Base-by-base conservation (phyloP, 2,329 filamentous ascomycete genomes). In the Lachnellula suecica region DNA sequence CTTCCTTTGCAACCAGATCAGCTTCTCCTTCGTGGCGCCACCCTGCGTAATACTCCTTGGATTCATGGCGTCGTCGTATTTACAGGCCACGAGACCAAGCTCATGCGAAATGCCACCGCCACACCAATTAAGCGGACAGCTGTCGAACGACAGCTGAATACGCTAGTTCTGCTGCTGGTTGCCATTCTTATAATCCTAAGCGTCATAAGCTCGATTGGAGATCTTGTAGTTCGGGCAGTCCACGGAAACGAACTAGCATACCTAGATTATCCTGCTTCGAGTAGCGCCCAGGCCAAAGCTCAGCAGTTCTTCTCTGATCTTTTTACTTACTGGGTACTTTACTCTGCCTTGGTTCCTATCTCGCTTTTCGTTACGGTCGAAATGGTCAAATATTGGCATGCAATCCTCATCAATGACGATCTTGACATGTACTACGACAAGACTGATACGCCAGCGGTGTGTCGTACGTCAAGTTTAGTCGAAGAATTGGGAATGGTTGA, bases 401-500 rank as follows among this genome's bases (percentile, higher is more conserved):
- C 91, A n/a, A 94, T 94, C 64, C 82, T 99, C 58, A 99, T 99
- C 71, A 96, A 96, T 68, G 93, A 92, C 51, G 95, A 99, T 68
- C 79, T 99, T 51, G 94, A 99, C 68, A 99, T 99, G 63, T 99
- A 99, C 73, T 91, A 99, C 69, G 89, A 96, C 64, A 89, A 91
- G 68, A 96, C 87, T 1, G 92, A 99, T 65, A 99, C 93, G 0
- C 91, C 94, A 11, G 92, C 94, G 4, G 96, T 94, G 59, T 99
- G 94, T 72, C 84, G 94, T 63, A 99, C 94, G 0, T 97, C 93
- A 2, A 97, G 92, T 60, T 77, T 99, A 67, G 94, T 99, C 10
- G 94, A 99, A 73, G 95, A 99, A 67, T 75, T 99, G 41, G 94
- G 94, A 50, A 96, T 97, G 81, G 95, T 99, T 41, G 94, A 97